Conservation (phyloP, 805 yeast genomes). For the Candida jianshihensis region DNA sequence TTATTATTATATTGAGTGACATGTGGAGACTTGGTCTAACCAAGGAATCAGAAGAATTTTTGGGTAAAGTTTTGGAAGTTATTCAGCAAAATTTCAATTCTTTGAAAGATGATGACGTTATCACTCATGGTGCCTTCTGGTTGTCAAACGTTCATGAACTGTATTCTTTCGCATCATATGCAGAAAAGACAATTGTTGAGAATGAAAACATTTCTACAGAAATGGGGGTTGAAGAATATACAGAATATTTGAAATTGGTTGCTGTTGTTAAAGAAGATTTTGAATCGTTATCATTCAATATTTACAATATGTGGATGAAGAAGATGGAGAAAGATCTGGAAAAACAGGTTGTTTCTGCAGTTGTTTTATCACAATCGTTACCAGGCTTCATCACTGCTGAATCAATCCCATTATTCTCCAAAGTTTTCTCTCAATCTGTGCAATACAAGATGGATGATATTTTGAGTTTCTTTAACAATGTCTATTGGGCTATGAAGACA, state of each 20-base stretch:
- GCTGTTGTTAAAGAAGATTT: slow-evolving; percentile 91
- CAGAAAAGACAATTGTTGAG: slow-evolving; percentile 84
- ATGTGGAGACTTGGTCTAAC: slow-evolving; percentile 98
- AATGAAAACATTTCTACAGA: slow-evolving; percentile 74
- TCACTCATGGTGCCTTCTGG: slow-evolving; percentile 96
- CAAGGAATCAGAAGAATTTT: slow-evolving; percentile 81
- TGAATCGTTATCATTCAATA: slow-evolving; percentile 86
- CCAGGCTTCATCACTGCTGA: slow-evolving; percentile 95
- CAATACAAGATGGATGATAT: slow-evolving; percentile 93
- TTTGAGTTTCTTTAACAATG: slow-evolving; percentile 79
- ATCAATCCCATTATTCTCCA: slow-evolving; percentile 68
- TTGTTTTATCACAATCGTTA: slow-evolving; percentile 86
- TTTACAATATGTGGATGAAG: slow-evolving; percentile 96
- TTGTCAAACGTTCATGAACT: slow-evolving; percentile 92
- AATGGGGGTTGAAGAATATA: slow-evolving; percentile 85
- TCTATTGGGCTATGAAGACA: slow-evolving; percentile 88
- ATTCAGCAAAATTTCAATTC: slow-evolving; percentile 78
- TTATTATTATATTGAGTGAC: slow-evolving; percentile 85
- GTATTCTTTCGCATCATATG: slow-evolving; percentile 89
- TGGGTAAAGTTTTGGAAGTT: slow-evolving; percentile 81
- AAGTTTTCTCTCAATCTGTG: slow-evolving; percentile 65
- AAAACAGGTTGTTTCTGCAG: slow-evolving; percentile 91
- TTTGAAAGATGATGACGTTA: slow-evolving; percentile 80
- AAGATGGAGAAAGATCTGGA: slow-evolving; percentile 86
- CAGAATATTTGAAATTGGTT: slow-evolving; percentile 81